Conservation (phyloP, 129 eudicot species). For the Artemisia annua region DNA sequence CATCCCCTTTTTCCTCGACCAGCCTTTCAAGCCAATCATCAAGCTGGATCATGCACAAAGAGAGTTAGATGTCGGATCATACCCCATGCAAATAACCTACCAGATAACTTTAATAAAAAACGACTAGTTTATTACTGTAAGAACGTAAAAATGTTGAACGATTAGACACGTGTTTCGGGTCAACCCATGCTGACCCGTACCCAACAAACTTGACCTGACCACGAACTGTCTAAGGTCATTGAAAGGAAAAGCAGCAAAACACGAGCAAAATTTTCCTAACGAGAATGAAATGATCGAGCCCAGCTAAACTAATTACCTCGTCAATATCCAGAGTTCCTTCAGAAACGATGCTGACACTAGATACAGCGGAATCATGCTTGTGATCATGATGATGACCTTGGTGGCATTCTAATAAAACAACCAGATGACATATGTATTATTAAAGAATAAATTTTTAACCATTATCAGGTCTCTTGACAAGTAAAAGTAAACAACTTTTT, state of each 20-base stretch:
- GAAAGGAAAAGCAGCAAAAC: constrained; percentile 1
- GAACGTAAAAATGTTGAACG: no score
- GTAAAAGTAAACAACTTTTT: no score
- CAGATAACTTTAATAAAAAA: no score
- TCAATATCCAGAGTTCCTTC: constrained; percentile 94
- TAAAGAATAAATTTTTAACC: background rate
- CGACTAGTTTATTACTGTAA: no score
- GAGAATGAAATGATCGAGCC: constrained; percentile 5
- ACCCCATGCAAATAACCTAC: no score
- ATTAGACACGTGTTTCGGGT: no score
- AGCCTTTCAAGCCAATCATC: constrained; percentile 98
- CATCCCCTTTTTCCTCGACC: constrained; percentile 90
- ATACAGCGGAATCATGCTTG: constrained; percentile 84
- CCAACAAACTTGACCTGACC: no score
- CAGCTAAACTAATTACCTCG: constrained; percentile 52
- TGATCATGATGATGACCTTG: constrained; percentile 81
- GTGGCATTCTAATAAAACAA: constrained; percentile 47
- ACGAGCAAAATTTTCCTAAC: background rate
- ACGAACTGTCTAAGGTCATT: no score
- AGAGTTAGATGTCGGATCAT: background rate
- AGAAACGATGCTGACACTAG: constrained; percentile 94
- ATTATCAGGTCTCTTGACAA: background rate
- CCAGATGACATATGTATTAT: background rate
- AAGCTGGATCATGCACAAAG: constrained; percentile 42
- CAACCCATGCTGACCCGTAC: no score